phyloP scores from a whole-genome alignment of 1,284 basidiomycete genomes.

The Thelephora terrestris region DNA sequence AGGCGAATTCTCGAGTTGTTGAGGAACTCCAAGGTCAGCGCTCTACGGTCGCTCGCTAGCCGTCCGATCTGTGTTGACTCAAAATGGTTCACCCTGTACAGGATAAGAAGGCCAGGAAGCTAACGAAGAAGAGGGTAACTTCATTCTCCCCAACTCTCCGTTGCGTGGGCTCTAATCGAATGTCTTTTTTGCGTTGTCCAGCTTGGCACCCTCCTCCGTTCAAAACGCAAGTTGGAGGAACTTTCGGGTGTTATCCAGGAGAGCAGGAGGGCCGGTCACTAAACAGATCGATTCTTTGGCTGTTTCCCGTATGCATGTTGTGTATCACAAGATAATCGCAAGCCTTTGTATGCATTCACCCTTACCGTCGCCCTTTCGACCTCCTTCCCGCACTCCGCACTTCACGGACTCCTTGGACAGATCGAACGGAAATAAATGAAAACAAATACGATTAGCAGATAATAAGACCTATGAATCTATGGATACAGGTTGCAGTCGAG shows the following conservation, averaged over 20 bases:
- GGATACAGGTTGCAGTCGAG: too few species aligned
- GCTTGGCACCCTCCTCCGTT: constrained; percentile 93
- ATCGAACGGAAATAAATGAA: too few species aligned
- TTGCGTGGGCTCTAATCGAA: background rate
- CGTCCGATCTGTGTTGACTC: background rate
- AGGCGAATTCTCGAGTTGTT: constrained; percentile 97
- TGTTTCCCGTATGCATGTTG: too few species aligned
- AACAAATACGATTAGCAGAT: too few species aligned
- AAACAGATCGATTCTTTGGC: constrained; percentile 12
- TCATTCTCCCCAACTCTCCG: background rate
- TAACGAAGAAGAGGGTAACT: constrained; percentile 91
- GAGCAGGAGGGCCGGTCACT: constrained; percentile 72
- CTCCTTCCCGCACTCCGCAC: too few species aligned
- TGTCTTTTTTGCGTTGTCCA: constrained; percentile 24
- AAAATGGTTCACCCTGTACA: constrained; percentile 21
- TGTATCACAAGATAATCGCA: too few species aligned
- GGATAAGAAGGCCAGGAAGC: constrained; percentile 98
- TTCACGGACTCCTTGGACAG: too few species aligned
- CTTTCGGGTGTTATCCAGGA: constrained; percentile 86
- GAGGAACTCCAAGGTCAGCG: constrained; percentile 92
- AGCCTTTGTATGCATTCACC: too few species aligned
- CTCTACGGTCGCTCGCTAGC: background rate
- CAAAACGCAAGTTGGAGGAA: constrained; percentile 97
- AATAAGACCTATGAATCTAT: too few species aligned
- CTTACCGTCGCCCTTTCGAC: too few species aligned